Evolutionary conservation across 352 stramenopile species (phyloP).

Genomic region (Phytophthora citrophthora): DNA sequence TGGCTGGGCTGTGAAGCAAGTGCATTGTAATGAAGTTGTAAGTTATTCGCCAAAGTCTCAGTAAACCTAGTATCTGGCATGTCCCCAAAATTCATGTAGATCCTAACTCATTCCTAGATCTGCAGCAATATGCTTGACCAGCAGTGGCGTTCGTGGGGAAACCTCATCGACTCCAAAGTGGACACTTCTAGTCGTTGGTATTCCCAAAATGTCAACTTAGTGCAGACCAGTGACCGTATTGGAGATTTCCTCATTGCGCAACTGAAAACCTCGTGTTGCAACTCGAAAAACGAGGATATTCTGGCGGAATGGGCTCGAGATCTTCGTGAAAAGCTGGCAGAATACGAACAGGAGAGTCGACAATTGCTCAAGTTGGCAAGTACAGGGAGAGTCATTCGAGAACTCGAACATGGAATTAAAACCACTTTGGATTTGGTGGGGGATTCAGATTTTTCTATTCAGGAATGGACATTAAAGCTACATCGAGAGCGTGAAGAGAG

Average conservation of each 20-base stretch:
- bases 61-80: no score
- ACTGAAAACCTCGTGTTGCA: not conserved
- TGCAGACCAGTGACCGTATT: not conserved
- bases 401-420: not conserved
- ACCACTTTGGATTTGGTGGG: not conserved
- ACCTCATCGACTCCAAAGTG: not conserved
- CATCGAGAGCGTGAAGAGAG: not conserved
- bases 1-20: conserved; percentile 31
- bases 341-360: conserved; percentile 26
- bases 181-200: conserved; percentile 3
- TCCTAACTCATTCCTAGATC: no score
- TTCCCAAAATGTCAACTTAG: not conserved
- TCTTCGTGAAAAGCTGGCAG: not conserved
- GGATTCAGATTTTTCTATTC: not conserved
- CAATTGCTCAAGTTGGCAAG: conserved; percentile 24
- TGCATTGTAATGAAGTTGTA: no score
- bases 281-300: no score
- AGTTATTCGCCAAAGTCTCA: no score
- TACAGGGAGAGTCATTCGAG: conserved; percentile 18
- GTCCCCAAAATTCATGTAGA: no score
- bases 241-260: conserved; percentile 4
- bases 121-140: no score
- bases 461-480: not conserved
- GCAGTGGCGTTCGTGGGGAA: conserved; percentile 4
- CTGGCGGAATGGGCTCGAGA: not conserved